A percentile compares a stretch with the other conserved stretches of the same genome.
Conservation (phyloP, 306 rosid genomes). For the Trifolium repens region DNA sequence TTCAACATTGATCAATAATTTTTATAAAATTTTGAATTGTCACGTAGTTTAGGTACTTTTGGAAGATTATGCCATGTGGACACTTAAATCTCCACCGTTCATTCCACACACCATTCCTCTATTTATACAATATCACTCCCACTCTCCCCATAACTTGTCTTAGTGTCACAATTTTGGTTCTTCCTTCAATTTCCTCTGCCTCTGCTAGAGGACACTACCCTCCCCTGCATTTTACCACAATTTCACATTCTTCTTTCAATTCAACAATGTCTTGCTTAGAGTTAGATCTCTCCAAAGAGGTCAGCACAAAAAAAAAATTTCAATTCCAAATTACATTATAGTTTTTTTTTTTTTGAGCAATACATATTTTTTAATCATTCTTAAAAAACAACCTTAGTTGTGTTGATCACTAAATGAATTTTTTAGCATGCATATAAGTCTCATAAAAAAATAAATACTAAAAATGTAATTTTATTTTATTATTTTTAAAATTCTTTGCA, state of each 20-base stretch:
- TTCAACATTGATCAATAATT: neutral
- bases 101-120: constrained; percentile 50
- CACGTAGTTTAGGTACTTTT: constrained; percentile 13
- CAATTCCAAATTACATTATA: too few species aligned
- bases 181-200: constrained; percentile 44
- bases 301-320: constrained; percentile 4
- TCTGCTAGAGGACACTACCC: constrained; percentile 25
- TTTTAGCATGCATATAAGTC: neutral
- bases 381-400: neutral
- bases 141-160: constrained; percentile 30
- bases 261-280: constrained; percentile 64
- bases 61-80: constrained; percentile 58
- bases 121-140: constrained; percentile 54
- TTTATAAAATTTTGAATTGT: constrained; percentile 40
- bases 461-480: neutral
- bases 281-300: constrained; percentile 57
- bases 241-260: constrained; percentile 7
- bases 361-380: neutral
- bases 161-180: constrained; percentile 39
- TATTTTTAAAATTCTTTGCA: constrained; percentile 23
- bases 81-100: constrained; percentile 65
- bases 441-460: neutral
- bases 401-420: constrained; percentile 15
- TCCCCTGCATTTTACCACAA: constrained; percentile 33
- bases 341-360: too few species aligned